Base-by-base conservation (phyloP, 148 eudicot species). In the Rhododendron kiyosumense region DNA sequence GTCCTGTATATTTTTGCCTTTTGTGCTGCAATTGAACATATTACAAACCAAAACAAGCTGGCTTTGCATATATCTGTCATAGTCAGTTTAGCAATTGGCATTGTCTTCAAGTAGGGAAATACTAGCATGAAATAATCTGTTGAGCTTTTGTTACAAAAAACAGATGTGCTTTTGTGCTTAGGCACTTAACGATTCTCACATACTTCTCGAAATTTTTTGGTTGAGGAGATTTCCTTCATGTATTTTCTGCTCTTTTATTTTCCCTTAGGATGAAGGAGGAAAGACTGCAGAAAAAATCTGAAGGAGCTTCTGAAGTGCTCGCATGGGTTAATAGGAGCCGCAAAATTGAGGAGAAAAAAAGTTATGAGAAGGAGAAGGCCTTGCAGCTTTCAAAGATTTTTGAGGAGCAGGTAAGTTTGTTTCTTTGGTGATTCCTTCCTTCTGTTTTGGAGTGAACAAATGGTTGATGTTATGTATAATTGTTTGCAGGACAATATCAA, bases 271-370 rank as follows among this genome's bases (percentile, higher is more conserved):
- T 94, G 95, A 93, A 91, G 89, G 95, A 95, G 87, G 95, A 97
- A 91, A 92, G 99, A 83, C 75, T 90, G 88, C 88, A 89, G 85
- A 93, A 88, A 51, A 90, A 90, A n/a, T 85, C 96, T 76, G 99
- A 95, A 84, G 94, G 94, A 52, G 86, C 85, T 86, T 90, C 93
- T 73, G 98, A 95, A 87, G 88, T 97, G 83, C 87, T 93, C 71
- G 63, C 96, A n/a, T 97, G 99, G 99, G 98, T 97, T 76, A 89
- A 73, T 88, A 97, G 78, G 89, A 94, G 96, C 86, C 96, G 98
- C 38, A 95, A 93, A 88, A 77, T 97, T 77, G 96, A 93, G 88
- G 99, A 92, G 86, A 96, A 90, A 86, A 91, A 78, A 87, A 93
- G 74, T 61, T 85, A 86, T 34, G 99, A 93, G 61, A 94, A 91